phyloP scores from a whole-genome alignment of 129 eudicot species.

The Pulicaria dysenterica region DNA sequence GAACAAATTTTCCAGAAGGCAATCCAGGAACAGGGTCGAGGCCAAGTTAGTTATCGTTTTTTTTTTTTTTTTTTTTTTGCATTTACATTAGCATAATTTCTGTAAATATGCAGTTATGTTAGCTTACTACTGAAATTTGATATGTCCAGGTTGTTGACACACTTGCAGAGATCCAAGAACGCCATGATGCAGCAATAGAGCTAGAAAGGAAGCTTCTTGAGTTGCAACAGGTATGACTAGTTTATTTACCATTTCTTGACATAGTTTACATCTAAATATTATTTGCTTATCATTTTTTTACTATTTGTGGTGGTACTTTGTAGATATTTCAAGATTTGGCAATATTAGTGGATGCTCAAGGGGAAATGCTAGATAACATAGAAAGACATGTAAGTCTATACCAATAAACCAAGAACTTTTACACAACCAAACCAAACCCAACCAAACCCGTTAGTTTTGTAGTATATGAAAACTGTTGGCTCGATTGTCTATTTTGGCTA shows the following conservation, averaged over 20 bases:
- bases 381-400: constrained; percentile 69
- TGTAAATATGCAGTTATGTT: not conserved
- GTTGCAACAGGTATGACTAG: constrained; percentile 66
- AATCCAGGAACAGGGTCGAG: constrained; percentile 78
- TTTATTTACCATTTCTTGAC: not conserved
- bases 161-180: constrained; percentile 86
- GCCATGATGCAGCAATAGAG: constrained; percentile 76
- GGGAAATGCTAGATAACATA: constrained; percentile 85
- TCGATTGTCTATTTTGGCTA: too few relatives aligned
- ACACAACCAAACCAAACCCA: not conserved
- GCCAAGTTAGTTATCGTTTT: constrained; percentile 48
- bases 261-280: not conserved
- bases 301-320: constrained; percentile 16
- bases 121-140: not conserved
- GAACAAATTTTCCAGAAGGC: constrained; percentile 83
- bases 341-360: constrained; percentile 87
- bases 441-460: not conserved
- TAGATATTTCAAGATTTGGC: constrained; percentile 93
- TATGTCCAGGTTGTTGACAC: constrained; percentile 69
- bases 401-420: not conserved
- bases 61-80: not conserved
- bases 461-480: not conserved
- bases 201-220: constrained; percentile 79
- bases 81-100: not conserved
- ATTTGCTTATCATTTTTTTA: not conserved